A percentile compares a stretch with the other conserved stretches of the same genome.
Conservation (phyloP, 106 monocot genomes). For the Apostasia shenzhenica region DNA sequence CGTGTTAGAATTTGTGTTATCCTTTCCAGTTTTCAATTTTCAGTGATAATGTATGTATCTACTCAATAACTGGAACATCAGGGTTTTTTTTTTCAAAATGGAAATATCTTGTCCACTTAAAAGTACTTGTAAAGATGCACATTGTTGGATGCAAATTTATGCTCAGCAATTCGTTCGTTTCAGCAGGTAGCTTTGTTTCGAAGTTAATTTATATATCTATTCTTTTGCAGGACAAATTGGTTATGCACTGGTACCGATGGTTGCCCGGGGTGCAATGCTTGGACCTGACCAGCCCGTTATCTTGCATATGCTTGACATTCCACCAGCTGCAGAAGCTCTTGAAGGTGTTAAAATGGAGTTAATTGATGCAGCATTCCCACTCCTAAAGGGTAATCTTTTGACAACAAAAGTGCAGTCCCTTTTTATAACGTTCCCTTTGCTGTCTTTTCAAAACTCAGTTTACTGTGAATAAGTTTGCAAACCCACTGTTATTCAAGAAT, state of each 20-base stretch:
- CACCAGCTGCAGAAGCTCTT: constrained; percentile 27
- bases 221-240: constrained; percentile 60
- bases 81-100: neutral
- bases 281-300: constrained; percentile 59
- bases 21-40: no score
- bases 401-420: neutral
- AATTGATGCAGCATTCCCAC: constrained; percentile 58
- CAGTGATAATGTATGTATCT: no score
- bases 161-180: neutral
- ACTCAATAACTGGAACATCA: no score
- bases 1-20: no score
- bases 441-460: neutral
- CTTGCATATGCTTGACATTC: constrained; percentile 66
- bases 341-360: constrained; percentile 71
- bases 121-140: neutral
- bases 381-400: constrained; percentile 41
- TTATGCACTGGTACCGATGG: constrained; percentile 67
- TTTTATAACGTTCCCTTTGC: neutral
- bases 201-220: neutral
- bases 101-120: neutral
- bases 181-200: neutral
- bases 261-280: constrained; percentile 66
- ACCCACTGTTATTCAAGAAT: neutral
- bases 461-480: neutral
- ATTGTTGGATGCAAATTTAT: neutral